Conservation (phyloP, 2,329 filamentous ascomycete species). For the Venturiaceae sp. region DNA sequence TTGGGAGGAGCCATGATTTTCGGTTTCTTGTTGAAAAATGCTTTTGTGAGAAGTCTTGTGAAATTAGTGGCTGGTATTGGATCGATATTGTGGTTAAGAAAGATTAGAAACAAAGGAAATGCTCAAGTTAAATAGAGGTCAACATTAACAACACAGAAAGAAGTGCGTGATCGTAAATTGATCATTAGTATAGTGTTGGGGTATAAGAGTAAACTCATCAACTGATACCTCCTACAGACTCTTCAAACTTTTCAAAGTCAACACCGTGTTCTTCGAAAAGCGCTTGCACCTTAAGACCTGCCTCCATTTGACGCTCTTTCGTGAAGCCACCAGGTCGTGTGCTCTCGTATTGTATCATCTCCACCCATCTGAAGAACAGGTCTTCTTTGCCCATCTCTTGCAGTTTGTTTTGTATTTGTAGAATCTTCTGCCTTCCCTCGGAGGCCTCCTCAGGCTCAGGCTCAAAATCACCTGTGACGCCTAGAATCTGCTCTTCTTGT, state of each 20-base stretch:
- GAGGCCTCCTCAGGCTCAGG: conserved; percentile 37
- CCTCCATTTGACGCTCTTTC: conserved; percentile 58
- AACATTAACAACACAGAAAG: too few species aligned
- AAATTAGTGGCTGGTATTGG: not conserved
- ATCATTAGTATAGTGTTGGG: not conserved
- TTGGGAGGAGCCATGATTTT: not conserved
- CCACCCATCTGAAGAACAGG: conserved; percentile 86
- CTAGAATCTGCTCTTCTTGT: conserved; percentile 17
- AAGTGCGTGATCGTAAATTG: not conserved
- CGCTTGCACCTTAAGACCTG: conserved; percentile 63
- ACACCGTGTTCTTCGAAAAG: conserved; percentile 66
- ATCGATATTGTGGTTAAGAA: too few species aligned
- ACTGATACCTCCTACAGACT: conserved; percentile 49
- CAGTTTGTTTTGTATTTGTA: conserved; percentile 70
- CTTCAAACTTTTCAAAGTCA: conserved; percentile 76
- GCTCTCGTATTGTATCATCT: conserved; percentile 82
- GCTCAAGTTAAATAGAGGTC: too few species aligned
- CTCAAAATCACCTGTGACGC: conserved; percentile 12
- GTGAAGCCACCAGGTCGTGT: conserved; percentile 71
- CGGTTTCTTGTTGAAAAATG: not conserved
- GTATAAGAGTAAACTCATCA: not conserved
- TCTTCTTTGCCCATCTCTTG: conserved; percentile 72
- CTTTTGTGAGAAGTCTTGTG: not conserved
- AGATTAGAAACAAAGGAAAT: too few species aligned
- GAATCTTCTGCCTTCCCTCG: conserved; percentile 61